Conservation (phyloP, 257 asterid genomes). For the Nicotiana noctiflora region DNA sequence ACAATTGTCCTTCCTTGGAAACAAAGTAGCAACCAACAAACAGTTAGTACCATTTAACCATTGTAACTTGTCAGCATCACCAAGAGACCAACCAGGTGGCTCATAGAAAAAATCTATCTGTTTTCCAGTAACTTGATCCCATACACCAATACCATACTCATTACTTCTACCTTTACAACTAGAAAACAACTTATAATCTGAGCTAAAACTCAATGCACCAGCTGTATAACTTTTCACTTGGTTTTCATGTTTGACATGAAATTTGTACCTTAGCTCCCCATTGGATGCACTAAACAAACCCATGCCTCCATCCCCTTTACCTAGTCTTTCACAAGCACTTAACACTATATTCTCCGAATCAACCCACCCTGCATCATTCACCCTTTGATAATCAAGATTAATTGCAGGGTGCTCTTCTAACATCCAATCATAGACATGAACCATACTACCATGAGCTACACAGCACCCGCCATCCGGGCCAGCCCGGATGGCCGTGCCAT, state of each 20-base stretch:
- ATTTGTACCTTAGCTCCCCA: constrained; percentile 65
- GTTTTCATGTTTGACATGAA: constrained; percentile 62
- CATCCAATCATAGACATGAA: constrained; percentile 93
- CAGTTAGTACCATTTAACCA: constrained; percentile 67
- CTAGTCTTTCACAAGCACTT: constrained; percentile 75
- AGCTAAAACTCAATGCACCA: constrained; percentile 65
- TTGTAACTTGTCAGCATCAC: constrained; percentile 86
- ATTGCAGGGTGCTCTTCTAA: constrained; percentile 73
- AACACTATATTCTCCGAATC: constrained; percentile 59
- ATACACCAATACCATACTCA: constrained; percentile 86
- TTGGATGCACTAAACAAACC: constrained; percentile 59
- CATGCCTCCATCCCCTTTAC: constrained; percentile 82
- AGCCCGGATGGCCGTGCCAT: constrained; percentile 86
- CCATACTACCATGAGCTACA: constrained; percentile 91
- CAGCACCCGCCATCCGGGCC: constrained; percentile 93
- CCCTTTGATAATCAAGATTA: constrained; percentile 81
- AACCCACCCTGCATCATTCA: constrained; percentile 74
- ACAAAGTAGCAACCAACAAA: constrained; percentile 74
- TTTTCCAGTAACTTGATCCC: constrained; percentile 82
- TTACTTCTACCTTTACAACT: constrained; percentile 88
- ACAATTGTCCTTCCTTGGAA: constrained; percentile 84
- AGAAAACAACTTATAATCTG: constrained; percentile 69
- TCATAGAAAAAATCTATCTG: constrained; percentile 84
- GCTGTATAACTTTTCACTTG: constrained; percentile 66
- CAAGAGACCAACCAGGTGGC: constrained; percentile 75